Percentiles rank a stretch among this genome's conserved stretches.
phyloP scores from a whole-genome alignment of 2,329 filamentous ascomycete species.

The Aureobasidium sp. region DNA sequence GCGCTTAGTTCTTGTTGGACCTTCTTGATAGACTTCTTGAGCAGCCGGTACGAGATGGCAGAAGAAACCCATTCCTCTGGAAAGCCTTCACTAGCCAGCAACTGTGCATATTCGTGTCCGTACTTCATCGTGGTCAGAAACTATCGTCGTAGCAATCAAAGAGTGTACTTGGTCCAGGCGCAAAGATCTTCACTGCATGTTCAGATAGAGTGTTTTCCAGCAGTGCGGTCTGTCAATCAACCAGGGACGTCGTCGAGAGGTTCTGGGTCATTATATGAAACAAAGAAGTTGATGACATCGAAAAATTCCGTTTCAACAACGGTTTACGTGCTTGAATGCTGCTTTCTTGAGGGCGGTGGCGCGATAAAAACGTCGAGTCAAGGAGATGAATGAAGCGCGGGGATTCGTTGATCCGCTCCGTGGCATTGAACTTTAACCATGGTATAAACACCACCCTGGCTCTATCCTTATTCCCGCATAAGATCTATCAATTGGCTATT shows the following conservation, averaged over 20 bases:
- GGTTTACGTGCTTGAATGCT: conserved; percentile 1
- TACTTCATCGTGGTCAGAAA: conserved; percentile 63
- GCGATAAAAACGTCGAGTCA: not conserved
- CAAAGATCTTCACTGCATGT: conserved; percentile 5
- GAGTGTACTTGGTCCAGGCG: not conserved
- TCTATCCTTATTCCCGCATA: not conserved
- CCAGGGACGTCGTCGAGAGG: not conserved
- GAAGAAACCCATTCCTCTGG: conserved; percentile 61
- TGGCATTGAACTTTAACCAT: not conserved
- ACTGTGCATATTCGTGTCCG: conserved; percentile 65
- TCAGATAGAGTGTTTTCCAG: not conserved
- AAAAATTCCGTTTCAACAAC: not conserved
- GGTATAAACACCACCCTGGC: not conserved
- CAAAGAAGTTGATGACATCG: not conserved
- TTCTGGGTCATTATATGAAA: not conserved
- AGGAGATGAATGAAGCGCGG: conserved; percentile 8
- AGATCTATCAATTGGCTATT: not conserved
- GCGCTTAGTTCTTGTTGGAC: conserved; percentile 61
- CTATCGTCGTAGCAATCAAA: not conserved
- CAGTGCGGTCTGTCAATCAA: not conserved
- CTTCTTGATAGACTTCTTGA: conserved; percentile 84
- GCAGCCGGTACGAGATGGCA: conserved; percentile 72
- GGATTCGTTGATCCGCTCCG: not conserved
- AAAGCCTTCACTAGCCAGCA: conserved; percentile 62
- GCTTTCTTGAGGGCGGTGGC: not conserved